These are phyloP conservation scores for Phytophthora pini DNA, from an alignment of 352 stramenopile species.

Conservation along the genomic window DNA sequence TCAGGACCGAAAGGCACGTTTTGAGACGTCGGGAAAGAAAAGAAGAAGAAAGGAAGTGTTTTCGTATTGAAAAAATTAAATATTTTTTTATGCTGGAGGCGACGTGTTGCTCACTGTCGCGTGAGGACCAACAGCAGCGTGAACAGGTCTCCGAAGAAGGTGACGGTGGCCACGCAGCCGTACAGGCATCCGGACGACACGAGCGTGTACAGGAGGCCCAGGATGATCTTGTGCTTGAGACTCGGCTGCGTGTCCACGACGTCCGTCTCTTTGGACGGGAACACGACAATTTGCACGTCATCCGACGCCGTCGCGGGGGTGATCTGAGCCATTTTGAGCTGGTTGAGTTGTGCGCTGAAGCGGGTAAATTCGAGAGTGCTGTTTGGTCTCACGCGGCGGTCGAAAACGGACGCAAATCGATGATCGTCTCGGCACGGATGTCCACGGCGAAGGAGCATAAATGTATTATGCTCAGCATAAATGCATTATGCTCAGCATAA, in stretches of 20 bases:
- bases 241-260: background rate
- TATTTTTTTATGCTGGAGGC: too few relatives aligned
- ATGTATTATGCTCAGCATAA: background rate
- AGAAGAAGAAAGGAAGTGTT: background rate
- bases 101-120: background rate
- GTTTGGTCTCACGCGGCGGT: background rate
- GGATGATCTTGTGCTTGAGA: constrained; percentile 7
- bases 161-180: constrained; percentile 4
- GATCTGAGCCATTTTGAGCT: constrained; percentile 16
- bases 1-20: background rate
- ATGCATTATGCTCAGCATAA: too few relatives aligned
- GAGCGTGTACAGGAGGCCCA: constrained; percentile 17
- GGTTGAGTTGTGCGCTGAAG: background rate
- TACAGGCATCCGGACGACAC: constrained; percentile 6
- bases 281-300: constrained; percentile 23
- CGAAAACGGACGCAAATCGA: constrained; percentile 1
- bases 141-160: constrained; percentile 26
- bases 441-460: constrained; percentile 1
- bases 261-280: constrained; percentile 14
- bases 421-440: constrained; percentile 19
- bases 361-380: constrained; percentile 13
- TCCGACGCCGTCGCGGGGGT: constrained; percentile 4
- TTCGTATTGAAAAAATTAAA: background rate
- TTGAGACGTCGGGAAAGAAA: background rate
- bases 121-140: constrained; percentile 19